Conservation (phyloP, 2,329 filamentous ascomycete genomes). For the Phyllosticta ampelicida region DNA sequence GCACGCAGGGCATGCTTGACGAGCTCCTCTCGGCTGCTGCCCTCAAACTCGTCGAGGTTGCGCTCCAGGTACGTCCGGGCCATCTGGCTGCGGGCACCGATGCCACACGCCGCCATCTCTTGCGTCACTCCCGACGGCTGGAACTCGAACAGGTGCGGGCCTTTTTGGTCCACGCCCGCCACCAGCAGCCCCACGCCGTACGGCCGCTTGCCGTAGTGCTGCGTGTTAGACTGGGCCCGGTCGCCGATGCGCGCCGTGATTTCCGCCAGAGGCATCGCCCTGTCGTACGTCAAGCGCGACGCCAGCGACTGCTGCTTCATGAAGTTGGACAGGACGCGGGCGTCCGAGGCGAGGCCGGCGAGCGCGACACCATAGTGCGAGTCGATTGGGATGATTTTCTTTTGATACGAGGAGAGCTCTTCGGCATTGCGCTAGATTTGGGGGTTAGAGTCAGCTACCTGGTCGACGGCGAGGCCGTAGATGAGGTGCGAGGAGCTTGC, state of each 20-base stretch:
- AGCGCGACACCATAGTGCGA: constrained; percentile 93
- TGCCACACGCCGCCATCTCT: constrained; percentile 94
- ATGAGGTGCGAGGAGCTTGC: constrained; percentile 37
- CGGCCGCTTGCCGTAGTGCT: constrained; percentile 91
- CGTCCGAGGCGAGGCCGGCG: constrained; percentile 92
- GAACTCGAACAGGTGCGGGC: constrained; percentile 96
- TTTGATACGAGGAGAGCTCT: constrained; percentile 98
- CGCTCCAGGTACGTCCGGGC: constrained; percentile 92
- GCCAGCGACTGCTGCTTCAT: constrained; percentile 99
- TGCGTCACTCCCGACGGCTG: constrained; percentile 92
- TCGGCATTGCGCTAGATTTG: constrained; percentile 77
- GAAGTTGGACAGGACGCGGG: constrained; percentile 98
- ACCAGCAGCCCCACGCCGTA: constrained; percentile 92
- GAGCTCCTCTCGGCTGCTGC: constrained; percentile 69
- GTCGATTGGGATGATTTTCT: constrained; percentile 96
- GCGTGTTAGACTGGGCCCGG: constrained; percentile 95
- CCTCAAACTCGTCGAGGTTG: constrained; percentile 73
- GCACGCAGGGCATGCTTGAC: constrained; percentile 83
- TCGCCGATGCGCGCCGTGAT: constrained; percentile 89
- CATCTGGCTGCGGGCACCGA: constrained; percentile 94
- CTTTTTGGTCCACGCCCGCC: constrained; percentile 85
- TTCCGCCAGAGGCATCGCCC: constrained; percentile 78
- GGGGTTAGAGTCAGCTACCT: constrained; percentile 6
- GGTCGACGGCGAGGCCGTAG: background rate
- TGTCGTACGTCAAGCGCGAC: constrained; percentile 90